These are phyloP conservation scores for Vaccinium corymbosum DNA, from an alignment of 148 eudicot genomes.

Conservation along the genomic window DNA sequence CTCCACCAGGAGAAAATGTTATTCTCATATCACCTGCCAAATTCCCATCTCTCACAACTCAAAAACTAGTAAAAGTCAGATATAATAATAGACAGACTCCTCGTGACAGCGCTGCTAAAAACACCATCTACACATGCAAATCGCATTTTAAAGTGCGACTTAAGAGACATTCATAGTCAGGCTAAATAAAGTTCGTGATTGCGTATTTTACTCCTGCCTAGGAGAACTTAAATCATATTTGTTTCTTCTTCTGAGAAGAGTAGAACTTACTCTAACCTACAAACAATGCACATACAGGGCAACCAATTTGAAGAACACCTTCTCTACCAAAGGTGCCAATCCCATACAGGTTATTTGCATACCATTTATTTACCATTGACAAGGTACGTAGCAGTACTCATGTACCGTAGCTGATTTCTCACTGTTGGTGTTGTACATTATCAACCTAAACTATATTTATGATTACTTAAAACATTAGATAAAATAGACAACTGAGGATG, in stretches of 20 bases:
- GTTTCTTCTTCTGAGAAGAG: neutral
- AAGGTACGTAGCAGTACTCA: neutral
- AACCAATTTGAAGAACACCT: neutral
- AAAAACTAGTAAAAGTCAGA: neutral
- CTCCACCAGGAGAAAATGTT: neutral
- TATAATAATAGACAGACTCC: neutral
- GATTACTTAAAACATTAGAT: neutral
- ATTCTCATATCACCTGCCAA: neutral
- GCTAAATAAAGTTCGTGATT: neutral
- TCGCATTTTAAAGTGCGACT: neutral
- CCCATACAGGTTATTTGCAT: neutral
- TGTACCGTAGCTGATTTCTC: neutral
- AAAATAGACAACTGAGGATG: neutral
- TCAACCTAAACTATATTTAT: neutral
- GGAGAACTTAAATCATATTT: neutral
- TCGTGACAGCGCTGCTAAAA: neutral
- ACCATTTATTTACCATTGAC: neutral
- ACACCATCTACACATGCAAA: neutral
- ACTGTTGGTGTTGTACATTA: neutral
- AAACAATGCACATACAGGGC: conserved; percentile 4
- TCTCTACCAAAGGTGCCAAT: neutral
- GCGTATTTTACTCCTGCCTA: neutral
- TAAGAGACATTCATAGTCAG: neutral
- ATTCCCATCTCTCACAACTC: neutral
- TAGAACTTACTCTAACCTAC: neutral